Percentiles rank a stretch among this genome's conserved stretches.
Evolutionary conservation across 1,139 yeast genomes (phyloP).

Genomic region (Suhomyces choctaworum): DNA sequence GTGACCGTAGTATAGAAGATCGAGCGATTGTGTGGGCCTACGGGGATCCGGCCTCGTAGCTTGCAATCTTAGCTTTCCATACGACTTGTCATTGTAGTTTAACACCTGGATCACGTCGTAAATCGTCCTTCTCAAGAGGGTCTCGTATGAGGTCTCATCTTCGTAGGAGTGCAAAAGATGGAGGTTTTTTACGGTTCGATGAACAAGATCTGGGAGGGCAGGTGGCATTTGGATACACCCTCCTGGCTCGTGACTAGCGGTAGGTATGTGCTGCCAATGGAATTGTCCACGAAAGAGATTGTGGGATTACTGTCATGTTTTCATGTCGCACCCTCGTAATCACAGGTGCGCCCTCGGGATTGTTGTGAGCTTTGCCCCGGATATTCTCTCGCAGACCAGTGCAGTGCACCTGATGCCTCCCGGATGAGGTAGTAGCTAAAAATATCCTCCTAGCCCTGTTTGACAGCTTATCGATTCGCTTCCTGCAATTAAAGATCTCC

Average conservation of each 20-base stretch:
- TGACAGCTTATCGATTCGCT: too few species aligned
- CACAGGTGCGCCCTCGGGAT: slow-evolving; percentile 1
- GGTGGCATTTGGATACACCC: slow-evolving; percentile 1
- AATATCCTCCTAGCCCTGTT: too few species aligned
- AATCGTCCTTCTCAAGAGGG: slow-evolving; percentile 18
- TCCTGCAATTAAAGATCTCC: too few species aligned
- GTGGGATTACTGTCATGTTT: too few species aligned
- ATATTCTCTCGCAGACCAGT: too few species aligned
- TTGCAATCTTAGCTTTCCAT: slow-evolving; percentile 13
- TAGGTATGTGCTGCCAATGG: too few species aligned
- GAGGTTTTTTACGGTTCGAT: slow-evolving; percentile 24
- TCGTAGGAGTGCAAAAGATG: slow-evolving; percentile 21
- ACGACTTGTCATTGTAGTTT: slow-evolving; percentile 19
- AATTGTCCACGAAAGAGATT: too few species aligned
- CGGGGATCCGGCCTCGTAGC: neutral
- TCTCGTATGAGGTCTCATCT: slow-evolving; percentile 18
- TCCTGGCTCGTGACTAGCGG: too few species aligned
- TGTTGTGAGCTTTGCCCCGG: too few species aligned
- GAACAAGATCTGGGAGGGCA: slow-evolving; percentile 20
- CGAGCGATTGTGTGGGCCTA: neutral
- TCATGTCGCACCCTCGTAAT: slow-evolving; percentile 5
- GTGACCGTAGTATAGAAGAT: neutral
- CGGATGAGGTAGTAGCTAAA: too few species aligned
- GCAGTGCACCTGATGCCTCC: too few species aligned
- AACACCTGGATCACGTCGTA: slow-evolving; percentile 18